Conservation (phyloP, 202 grass and related monocot species). For the Thinopyrum obtusiflorum region DNA sequence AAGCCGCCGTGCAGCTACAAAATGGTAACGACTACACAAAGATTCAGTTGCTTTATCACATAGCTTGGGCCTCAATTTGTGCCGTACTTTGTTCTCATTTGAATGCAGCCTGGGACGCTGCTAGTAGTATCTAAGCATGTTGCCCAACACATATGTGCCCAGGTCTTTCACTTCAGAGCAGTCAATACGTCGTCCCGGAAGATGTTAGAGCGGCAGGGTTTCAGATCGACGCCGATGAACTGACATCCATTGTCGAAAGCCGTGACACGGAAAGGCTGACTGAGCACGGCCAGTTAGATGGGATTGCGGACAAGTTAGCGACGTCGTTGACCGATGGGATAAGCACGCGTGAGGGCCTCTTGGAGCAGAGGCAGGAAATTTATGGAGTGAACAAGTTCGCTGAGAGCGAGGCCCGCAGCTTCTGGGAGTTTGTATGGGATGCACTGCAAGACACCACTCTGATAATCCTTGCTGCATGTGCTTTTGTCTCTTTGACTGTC, state of each 20-base stretch:
- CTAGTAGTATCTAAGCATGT: conserved; percentile 34
- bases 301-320: conserved; percentile 56
- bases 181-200: conserved; percentile 48
- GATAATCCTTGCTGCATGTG: conserved; percentile 75
- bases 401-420: conserved; percentile 53
- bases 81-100: conserved; percentile 15
- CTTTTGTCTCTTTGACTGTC: conserved; percentile 74
- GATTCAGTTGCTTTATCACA: conserved; percentile 7
- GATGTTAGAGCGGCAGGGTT: conserved; percentile 64
- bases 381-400: conserved; percentile 85
- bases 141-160: conserved; percentile 44
- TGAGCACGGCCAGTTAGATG: conserved; percentile 42
- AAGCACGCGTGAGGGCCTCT: conserved; percentile 27
- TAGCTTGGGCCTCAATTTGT: conserved; percentile 7
- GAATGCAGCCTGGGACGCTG: conserved; percentile 21
- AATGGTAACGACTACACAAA: conserved; percentile 49
- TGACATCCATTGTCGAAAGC: conserved; percentile 68
- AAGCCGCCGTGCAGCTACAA: conserved; percentile 61
- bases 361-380: conserved; percentile 46
- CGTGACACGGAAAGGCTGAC: conserved; percentile 55
- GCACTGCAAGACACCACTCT: conserved; percentile 77
- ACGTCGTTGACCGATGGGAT: conserved; percentile 62
- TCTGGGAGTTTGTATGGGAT: conserved; percentile 88
- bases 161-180: conserved; percentile 65
- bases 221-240: conserved; percentile 67